These are phyloP conservation scores for Boletellus sp. DNA, from an alignment of 768 basidiomycete genomes.

Conservation along the genomic window DNA sequence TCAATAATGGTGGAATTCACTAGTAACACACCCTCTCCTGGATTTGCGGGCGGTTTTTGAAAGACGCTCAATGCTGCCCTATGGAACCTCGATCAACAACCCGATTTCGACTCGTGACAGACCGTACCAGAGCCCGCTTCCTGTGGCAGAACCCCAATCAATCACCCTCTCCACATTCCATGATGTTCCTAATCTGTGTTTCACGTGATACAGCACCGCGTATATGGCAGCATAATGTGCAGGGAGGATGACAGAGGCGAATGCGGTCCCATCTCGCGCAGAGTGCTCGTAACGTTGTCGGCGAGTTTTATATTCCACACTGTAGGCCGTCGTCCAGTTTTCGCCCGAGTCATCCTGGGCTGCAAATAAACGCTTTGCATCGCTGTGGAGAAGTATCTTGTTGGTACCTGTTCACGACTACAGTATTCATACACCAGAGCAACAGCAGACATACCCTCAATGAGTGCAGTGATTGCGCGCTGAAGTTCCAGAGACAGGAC, in stretches of 20 bases:
- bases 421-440: slow-evolving; percentile 6
- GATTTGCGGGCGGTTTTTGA: slow-evolving; percentile 35
- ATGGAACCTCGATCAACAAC: slow-evolving; percentile 11
- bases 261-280: slow-evolving; percentile 76
- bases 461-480: slow-evolving; percentile 58
- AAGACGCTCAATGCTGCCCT: slow-evolving; percentile 72
- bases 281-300: slow-evolving; percentile 56
- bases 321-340: slow-evolving; percentile 54
- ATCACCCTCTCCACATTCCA: slow-evolving; percentile 61
- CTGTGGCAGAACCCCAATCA: slow-evolving; percentile 84
- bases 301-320: slow-evolving; percentile 57
- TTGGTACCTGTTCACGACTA: slow-evolving; percentile 48
- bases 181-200: slow-evolving; percentile 56
- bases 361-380: slow-evolving; percentile 69
- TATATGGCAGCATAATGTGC: slow-evolving; percentile 79
- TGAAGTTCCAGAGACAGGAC: slow-evolving; percentile 71
- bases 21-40: slow-evolving; percentile 35
- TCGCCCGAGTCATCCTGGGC: slow-evolving; percentile 32
- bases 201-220: slow-evolving; percentile 68
- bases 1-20: slow-evolving; percentile 50
- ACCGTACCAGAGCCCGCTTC: slow-evolving; percentile 77
- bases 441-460: slow-evolving; percentile 48
- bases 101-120: not conserved
- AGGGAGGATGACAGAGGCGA: slow-evolving; percentile 81
- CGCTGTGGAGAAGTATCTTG: slow-evolving; percentile 60